Evolutionary conservation across 805 yeast species (phyloP).

Genomic region (Naumovozyma dairenensis): DNA sequence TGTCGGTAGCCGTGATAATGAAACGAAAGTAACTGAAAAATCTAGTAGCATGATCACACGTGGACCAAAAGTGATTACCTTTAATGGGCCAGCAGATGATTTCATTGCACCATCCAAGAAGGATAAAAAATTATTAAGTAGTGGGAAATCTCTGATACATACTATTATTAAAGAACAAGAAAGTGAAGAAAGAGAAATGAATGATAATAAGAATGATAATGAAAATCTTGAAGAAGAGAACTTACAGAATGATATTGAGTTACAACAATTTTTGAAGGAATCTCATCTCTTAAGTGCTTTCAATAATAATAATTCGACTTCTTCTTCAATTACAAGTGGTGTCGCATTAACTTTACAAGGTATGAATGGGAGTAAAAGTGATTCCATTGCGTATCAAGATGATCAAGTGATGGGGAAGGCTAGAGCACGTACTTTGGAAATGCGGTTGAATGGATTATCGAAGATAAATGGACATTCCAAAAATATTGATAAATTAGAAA

Average conservation of each 20-base stretch:
- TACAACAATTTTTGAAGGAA: conserved; percentile 60
- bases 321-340: conserved; percentile 38
- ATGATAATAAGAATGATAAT: conserved; percentile 21
- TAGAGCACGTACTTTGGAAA: conserved; percentile 51
- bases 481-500: conserved; percentile 40
- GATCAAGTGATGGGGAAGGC: conserved; percentile 63
- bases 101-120: conserved; percentile 31
- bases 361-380: conserved; percentile 24
- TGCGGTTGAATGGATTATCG: conserved; percentile 44
- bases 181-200: conserved; percentile 7
- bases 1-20: conserved; percentile 4
- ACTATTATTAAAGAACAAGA: conserved; percentile 30
- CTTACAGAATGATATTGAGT: conserved; percentile 57
- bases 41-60: too few relatives aligned
- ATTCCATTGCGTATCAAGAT: conserved; percentile 26
- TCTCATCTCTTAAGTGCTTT: conserved; percentile 51
- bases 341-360: conserved; percentile 59
- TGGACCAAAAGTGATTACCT: conserved; percentile 22
- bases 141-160: conserved; percentile 44
- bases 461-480: conserved; percentile 35
- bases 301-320: conserved; percentile 12
- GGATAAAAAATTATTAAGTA: conserved; percentile 43
- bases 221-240: conserved; percentile 39
- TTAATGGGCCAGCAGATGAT: conserved; percentile 17
- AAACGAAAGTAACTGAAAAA: conserved; percentile 7